Evolutionary conservation across 1,139 yeast species (phyloP).

Genomic region (Suhomyces panamericanus): DNA sequence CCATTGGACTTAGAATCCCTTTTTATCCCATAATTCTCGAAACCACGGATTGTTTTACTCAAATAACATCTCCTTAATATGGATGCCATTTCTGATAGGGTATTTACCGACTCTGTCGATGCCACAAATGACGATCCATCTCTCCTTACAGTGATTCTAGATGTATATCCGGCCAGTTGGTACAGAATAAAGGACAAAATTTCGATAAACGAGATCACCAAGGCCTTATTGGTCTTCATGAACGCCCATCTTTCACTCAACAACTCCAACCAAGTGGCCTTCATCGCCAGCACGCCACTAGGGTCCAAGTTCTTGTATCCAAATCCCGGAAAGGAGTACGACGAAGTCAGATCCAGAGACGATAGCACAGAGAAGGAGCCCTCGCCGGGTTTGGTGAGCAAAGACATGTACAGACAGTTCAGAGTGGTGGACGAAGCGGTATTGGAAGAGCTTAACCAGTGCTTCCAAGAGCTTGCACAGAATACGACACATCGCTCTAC

Average conservation of each 20-base stretch:
- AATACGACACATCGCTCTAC: conserved; percentile 34
- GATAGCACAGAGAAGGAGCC: conserved; percentile 13
- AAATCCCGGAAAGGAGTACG: conserved; percentile 30
- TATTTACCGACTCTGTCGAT: conserved; percentile 50
- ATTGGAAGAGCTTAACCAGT: conserved; percentile 55
- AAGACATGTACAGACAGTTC: conserved; percentile 81
- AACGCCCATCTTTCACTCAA: conserved; percentile 88
- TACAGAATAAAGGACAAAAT: conserved; percentile 47
- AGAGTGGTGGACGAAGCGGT: conserved; percentile 77
- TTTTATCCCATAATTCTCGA: not conserved
- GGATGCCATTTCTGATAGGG: conserved; percentile 77
- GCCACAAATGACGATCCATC: conserved; percentile 69
- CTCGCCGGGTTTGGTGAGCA: conserved; percentile 25
- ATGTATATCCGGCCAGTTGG: conserved; percentile 81
- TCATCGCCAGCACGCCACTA: conserved; percentile 71
- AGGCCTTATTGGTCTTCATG: conserved; percentile 65
- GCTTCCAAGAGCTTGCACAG: conserved; percentile 36
- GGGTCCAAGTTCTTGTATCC: conserved; percentile 81
- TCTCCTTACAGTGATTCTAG: conserved; percentile 73
- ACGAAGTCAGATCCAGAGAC: conserved; percentile 14
- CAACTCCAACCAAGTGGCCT: conserved; percentile 81
- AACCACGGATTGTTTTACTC: not conserved
- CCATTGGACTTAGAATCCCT: not conserved
- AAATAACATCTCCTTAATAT: conserved; percentile 26
- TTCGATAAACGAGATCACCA: conserved; percentile 54